A percentile compares a stretch with the other conserved stretches of the same genome.
Evolutionary conservation across 164 flowering plant species (phyloP).

Genomic region (Chimonanthus praecox): DNA sequence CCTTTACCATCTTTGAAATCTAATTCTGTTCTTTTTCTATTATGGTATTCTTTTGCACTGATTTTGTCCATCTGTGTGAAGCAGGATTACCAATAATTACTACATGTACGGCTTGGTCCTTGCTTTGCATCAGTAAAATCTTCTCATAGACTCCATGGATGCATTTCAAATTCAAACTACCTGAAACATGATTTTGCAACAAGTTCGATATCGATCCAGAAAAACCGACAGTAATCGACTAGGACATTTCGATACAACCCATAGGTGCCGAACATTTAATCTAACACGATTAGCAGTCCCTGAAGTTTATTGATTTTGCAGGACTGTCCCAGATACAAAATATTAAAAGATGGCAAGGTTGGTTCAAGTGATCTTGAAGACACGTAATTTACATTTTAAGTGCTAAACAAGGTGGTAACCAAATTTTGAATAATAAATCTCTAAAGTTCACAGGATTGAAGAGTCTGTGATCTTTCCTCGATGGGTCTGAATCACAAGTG

Average conservation of each 20-base stretch:
- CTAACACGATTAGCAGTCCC: neutral
- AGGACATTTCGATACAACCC: neutral
- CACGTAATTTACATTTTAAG: neutral
- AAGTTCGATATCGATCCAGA: neutral
- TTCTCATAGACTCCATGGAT: no score
- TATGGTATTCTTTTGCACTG: no score
- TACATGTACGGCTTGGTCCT: no score
- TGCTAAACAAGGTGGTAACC: neutral
- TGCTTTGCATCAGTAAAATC: no score
- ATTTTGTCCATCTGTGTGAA: no score
- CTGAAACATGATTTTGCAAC: neutral
- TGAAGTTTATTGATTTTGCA: neutral
- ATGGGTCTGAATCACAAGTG: slow-evolving; percentile 6
- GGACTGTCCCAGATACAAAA: neutral
- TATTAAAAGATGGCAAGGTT: neutral
- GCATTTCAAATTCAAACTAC: neutral
- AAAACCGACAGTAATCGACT: neutral
- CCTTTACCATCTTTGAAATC: no score
- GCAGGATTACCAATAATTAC: no score
- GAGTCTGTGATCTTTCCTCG: neutral
- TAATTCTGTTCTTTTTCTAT: no score
- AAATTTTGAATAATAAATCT: neutral
- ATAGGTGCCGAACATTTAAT: neutral
- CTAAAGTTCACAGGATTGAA: neutral
- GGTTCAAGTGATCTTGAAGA: neutral